Evolutionary conservation across 108 stramenopile species (phyloP).

Genomic region (Fistulifera solaris): DNA sequence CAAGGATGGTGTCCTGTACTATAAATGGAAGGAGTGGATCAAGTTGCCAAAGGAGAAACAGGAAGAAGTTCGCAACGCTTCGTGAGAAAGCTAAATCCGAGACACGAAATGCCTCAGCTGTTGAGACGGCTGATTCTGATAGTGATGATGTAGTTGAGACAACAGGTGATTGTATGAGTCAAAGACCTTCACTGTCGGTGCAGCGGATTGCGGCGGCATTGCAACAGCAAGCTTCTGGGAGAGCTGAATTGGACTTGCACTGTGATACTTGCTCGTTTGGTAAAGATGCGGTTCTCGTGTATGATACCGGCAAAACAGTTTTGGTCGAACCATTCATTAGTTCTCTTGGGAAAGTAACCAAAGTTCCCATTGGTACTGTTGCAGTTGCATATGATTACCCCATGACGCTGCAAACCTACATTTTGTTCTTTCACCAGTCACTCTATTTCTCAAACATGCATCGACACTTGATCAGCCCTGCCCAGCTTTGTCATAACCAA

Average conservation of each 20-base stretch:
- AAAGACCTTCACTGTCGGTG: background rate
- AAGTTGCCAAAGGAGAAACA: no score
- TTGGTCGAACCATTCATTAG: constrained; percentile 7
- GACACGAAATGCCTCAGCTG: no score
- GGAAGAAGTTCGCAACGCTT: no score
- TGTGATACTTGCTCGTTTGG: constrained; percentile 26
- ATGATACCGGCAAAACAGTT: constrained; percentile 7
- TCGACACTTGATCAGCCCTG: constrained; percentile 25
- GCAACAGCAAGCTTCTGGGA: background rate
- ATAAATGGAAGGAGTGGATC: no score
- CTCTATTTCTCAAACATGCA: constrained; percentile 17
- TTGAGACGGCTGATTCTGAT: background rate
- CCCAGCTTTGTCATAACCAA: constrained; percentile 25
- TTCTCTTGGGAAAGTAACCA: background rate
- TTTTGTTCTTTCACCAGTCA: constrained; percentile 24
- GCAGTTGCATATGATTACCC: constrained; percentile 22
- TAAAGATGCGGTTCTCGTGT: background rate
- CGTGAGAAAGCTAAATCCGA: no score
- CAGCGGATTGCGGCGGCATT: background rate
- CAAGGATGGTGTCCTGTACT: no score
- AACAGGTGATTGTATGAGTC: background rate
- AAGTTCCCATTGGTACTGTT: constrained; percentile 21
- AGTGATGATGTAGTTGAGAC: background rate
- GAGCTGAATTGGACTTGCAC: constrained; percentile 21
- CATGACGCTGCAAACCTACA: constrained; percentile 11